A percentile compares a stretch with the other conserved stretches of the same genome.
phyloP scores from a whole-genome alignment of 169 alveolate genomes.

The Fabrea salina region DNA sequence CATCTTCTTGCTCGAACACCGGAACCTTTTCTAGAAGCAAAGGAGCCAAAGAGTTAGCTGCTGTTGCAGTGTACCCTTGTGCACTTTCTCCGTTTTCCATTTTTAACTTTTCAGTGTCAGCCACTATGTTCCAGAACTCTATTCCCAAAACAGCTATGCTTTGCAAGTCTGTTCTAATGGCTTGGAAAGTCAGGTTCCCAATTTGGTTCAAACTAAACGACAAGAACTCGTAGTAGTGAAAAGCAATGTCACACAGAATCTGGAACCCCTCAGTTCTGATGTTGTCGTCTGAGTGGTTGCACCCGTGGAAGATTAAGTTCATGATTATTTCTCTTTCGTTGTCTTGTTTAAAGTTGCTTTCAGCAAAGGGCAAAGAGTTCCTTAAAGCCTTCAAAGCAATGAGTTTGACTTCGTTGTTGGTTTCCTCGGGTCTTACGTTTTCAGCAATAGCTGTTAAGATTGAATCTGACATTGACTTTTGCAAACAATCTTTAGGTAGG shows the following conservation, averaged over 20 bases:
- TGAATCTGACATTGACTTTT: constrained; percentile 35
- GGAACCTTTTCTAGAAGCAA: constrained; percentile 25
- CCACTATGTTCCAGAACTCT: constrained; percentile 58
- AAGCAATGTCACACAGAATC: constrained; percentile 42
- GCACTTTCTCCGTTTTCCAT: background rate
- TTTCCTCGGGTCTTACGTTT: background rate
- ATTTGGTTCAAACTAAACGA: constrained; percentile 17
- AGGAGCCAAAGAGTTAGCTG: constrained; percentile 18
- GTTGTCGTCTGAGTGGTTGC: background rate
- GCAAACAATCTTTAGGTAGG: constrained; percentile 40
- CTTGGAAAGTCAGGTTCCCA: constrained; percentile 29
- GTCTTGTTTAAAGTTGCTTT: constrained; percentile 34
- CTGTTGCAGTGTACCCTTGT: constrained; percentile 29
- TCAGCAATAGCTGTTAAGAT: constrained; percentile 39
- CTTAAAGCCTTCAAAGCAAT: constrained; percentile 45
- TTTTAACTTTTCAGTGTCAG: constrained; percentile 46
- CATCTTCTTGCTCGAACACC: constrained; percentile 49
- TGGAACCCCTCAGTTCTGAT: constrained; percentile 34
- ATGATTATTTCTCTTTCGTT: constrained; percentile 42
- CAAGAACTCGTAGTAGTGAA: constrained; percentile 39
- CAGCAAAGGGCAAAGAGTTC: constrained; percentile 48
- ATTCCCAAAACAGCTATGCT: constrained; percentile 43
- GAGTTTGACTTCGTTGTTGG: constrained; percentile 10
- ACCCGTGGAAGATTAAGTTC: constrained; percentile 17
- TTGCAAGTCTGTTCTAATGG: constrained; percentile 31